Percentiles rank a stretch among this genome's conserved stretches.
Conservation (phyloP, 1,139 yeast genomes). For the Hanseniaspora uvarum region DNA sequence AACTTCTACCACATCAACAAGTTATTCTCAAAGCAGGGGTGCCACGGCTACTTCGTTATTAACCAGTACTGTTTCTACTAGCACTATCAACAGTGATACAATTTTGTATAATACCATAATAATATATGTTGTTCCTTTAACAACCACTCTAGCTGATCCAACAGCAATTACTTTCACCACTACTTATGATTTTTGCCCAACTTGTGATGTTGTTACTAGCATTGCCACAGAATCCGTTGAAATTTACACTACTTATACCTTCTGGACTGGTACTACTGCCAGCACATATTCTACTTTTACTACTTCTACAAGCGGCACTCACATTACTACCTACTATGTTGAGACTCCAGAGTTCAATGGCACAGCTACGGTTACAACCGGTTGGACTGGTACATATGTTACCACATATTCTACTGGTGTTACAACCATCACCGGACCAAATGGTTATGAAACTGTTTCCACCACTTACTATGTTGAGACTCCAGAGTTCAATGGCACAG, state of each 20-base stretch:
- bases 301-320: slow-evolving; percentile 2
- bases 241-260: slow-evolving; percentile 7
- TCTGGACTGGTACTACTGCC: slow-evolving; percentile 5
- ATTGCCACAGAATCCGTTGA: not conserved
- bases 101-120: not conserved
- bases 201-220: not conserved
- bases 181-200: slow-evolving; percentile 4
- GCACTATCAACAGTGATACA: not conserved
- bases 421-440: slow-evolving; percentile 18
- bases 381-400: slow-evolving; percentile 27
- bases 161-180: not conserved
- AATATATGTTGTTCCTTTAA: slow-evolving; percentile 3
- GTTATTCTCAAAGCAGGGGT: slow-evolving; percentile 3
- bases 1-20: not conserved
- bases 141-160: not conserved
- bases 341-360: slow-evolving; percentile 1
- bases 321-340: slow-evolving; percentile 11
- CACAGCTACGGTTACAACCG: slow-evolving; percentile 24
- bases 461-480: slow-evolving; percentile 22
- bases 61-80: not conserved
- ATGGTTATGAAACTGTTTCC: slow-evolving; percentile 20
- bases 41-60: not conserved
- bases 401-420: slow-evolving; percentile 21
- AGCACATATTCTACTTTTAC: slow-evolving; percentile 11
- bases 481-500: slow-evolving; percentile 16